Evolutionary conservation across 164 flowering plant genomes (phyloP).

Genomic region (Magnolia sinica): DNA sequence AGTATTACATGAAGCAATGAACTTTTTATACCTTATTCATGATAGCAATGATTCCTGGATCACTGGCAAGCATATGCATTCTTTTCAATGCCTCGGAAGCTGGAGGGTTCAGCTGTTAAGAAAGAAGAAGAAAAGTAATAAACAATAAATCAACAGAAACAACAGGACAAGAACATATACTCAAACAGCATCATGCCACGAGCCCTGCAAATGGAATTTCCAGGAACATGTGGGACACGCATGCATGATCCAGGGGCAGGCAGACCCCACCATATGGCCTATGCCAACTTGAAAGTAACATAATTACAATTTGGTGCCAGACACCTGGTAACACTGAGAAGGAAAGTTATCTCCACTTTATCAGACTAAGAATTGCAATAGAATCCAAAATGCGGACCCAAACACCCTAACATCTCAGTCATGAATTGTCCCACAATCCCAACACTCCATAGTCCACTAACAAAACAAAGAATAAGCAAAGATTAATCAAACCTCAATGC

Average conservation of each 20-base stretch:
- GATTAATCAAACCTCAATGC: slow-evolving; percentile 54
- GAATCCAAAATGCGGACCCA: too few relatives aligned
- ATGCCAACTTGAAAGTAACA: background rate
- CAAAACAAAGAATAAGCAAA: background rate
- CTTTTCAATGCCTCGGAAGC: slow-evolving; percentile 78
- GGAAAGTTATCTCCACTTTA: too few relatives aligned
- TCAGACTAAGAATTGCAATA: too few relatives aligned
- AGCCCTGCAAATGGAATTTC: background rate
- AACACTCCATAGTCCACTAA: too few relatives aligned
- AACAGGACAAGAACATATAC: background rate
- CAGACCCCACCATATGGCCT: background rate
- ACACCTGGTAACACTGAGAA: too few relatives aligned
- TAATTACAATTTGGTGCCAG: too few relatives aligned
- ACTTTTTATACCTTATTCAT: slow-evolving; percentile 74
- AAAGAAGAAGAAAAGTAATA: background rate
- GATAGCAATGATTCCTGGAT: slow-evolving; percentile 91
- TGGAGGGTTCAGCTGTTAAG: slow-evolving; percentile 76
- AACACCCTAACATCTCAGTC: too few relatives aligned
- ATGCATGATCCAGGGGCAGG: background rate
- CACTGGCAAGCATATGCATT: slow-evolving; percentile 97
- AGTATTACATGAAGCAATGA: background rate
- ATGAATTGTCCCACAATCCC: too few relatives aligned
- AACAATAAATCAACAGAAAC: background rate
- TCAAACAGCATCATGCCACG: background rate
- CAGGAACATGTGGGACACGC: background rate